phyloP scores from a whole-genome alignment of 805 yeast genomes.

The Nakazawaea ishiwadae region DNA sequence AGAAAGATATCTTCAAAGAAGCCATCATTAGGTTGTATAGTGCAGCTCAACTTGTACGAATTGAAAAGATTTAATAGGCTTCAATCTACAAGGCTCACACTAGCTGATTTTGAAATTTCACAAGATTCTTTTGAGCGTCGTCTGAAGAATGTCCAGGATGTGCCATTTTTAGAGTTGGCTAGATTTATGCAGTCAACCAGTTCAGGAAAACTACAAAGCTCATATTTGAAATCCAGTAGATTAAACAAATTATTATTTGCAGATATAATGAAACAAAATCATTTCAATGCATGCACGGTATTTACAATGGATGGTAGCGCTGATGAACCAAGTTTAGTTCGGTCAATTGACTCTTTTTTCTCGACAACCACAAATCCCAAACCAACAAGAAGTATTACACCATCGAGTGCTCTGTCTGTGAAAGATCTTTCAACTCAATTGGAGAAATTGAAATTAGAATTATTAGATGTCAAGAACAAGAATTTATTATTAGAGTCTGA shows the following conservation, averaged over 20 bases:
- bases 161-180: slow-evolving; percentile 40
- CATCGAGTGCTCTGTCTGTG: slow-evolving; percentile 19
- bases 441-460: slow-evolving; percentile 5
- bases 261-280: slow-evolving; percentile 29
- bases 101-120: too few relatives aligned
- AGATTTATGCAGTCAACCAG: slow-evolving; percentile 39
- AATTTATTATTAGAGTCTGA: slow-evolving; percentile 15
- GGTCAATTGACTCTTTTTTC: too few relatives aligned
- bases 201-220: slow-evolving; percentile 31
- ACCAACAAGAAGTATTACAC: slow-evolving; percentile 10
- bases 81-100: slow-evolving; percentile 33
- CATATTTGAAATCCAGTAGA: slow-evolving; percentile 43
- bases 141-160: slow-evolving; percentile 24
- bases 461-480: neutral
- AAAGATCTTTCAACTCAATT: neutral
- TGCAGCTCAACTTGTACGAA: slow-evolving; percentile 33
- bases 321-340: too few relatives aligned
- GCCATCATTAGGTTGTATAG: slow-evolving; percentile 35
- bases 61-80: slow-evolving; percentile 11
- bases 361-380: neutral
- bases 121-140: too few relatives aligned
- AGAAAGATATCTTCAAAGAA: slow-evolving; percentile 38
- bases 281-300: slow-evolving; percentile 24
- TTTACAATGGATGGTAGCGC: too few relatives aligned
- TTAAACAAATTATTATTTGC: slow-evolving; percentile 44